A percentile compares a stretch with the other conserved stretches of the same genome.
Conservation (phyloP, 768 basidiomycete genomes). For the Ramaria sp. region DNA sequence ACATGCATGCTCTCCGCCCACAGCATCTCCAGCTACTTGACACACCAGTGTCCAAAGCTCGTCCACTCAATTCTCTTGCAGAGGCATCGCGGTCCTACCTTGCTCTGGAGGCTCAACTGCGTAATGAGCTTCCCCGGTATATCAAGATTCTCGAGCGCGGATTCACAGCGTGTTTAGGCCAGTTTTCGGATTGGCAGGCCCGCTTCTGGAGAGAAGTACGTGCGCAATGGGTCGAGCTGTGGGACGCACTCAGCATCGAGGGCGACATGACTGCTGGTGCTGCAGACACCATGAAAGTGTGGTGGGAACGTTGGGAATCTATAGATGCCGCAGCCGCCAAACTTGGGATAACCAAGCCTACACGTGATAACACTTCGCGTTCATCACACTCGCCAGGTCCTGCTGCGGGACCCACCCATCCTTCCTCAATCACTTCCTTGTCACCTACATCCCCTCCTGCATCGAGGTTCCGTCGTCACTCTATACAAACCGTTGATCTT, state of each 20-base stretch:
- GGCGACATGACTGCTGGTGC: constrained; percentile 45
- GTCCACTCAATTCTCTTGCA: constrained; percentile 55
- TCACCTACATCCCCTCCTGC: not conserved
- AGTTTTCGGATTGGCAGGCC: constrained; percentile 46
- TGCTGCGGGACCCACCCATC: not conserved
- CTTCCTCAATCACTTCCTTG: not conserved
- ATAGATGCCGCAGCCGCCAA: constrained; percentile 39
- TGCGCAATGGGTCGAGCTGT: constrained; percentile 67
- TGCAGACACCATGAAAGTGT: constrained; percentile 61
- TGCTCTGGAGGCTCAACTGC: constrained; percentile 63
- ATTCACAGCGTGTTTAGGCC: constrained; percentile 36
- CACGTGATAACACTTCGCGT: constrained; percentile 3
- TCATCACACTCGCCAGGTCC: not conserved
- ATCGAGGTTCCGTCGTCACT: not conserved
- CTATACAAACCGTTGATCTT: constrained; percentile 3
- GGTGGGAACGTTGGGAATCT: constrained; percentile 58
- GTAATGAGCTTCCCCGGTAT: constrained; percentile 58
- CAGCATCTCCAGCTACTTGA: constrained; percentile 62
- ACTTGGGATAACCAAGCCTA: constrained; percentile 20
- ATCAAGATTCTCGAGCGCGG: constrained; percentile 50
- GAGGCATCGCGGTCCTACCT: constrained; percentile 70
- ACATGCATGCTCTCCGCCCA: constrained; percentile 65
- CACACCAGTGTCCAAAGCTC: constrained; percentile 51
- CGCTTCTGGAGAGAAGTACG: constrained; percentile 49
- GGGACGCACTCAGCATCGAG: constrained; percentile 70